Base-by-base conservation (phyloP, 2,329 filamentous ascomycete genomes). In the Cercospora sp. region DNA sequence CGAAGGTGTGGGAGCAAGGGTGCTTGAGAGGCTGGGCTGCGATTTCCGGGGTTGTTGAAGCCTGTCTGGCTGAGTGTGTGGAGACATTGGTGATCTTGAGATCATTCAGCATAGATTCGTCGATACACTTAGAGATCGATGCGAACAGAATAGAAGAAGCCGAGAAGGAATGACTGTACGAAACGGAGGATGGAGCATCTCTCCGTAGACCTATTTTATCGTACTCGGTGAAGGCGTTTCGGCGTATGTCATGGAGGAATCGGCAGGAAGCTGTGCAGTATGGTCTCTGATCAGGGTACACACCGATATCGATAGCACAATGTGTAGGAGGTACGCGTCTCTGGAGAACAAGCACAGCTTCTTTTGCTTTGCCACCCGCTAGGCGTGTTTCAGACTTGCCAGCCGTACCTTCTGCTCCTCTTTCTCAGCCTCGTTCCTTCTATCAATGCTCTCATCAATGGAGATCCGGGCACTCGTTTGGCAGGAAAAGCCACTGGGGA, bases 311-410 rank as follows among this genome's bases (percentile, higher is more conserved):
- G 36, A 42, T n/a, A 42, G 36, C 36, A 42, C 16, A 42, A 3
- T 42, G 13, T 42, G 36, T 42, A 42, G 36, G 36, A 42, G 12
- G 48, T 23, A 53, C 48, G 48, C 48, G 48, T 53, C 48, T 28
- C 20, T 12, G 10, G 48, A 53, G 48, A 42, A 42, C 36, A 42
- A n/a, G 36, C 36, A 53, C 48, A 53, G 48, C 48, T 26, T 53
- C 20, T 20, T 48, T 48, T 53, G 48, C 48, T 53, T 53, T 53
- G 48, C 48, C 48, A 53, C 42, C 48, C 48, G 20, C 48, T 53
- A 23, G 48, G 48, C 48, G 48, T 53, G 48, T 53, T 53, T 53
- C 48, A 53, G 48, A 28, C 48, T 53, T 53, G 48, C 48, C 48
- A 53, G 18, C 48, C 48, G 48, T 26, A 53, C 48, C 48, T 5